Evolutionary conservation across 768 basidiomycete species (phyloP).

Genomic region (Auriscalpium orientale): DNA sequence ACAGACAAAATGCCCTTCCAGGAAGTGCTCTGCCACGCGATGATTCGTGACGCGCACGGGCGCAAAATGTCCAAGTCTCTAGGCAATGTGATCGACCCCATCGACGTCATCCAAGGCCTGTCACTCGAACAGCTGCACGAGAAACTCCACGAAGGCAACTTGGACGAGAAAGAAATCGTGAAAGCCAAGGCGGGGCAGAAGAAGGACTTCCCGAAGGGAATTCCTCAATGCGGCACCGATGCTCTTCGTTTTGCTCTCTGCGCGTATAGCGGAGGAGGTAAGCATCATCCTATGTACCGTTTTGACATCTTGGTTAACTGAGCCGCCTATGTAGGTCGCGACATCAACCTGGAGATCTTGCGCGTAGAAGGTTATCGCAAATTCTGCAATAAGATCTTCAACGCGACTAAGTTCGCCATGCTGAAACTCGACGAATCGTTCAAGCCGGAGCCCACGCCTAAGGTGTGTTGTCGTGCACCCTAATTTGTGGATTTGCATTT

Average conservation of each 20-base stretch:
- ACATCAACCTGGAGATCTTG: constrained; percentile 94
- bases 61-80: constrained; percentile 99
- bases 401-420: constrained; percentile 99
- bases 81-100: constrained; percentile 95
- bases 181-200: constrained; percentile 95
- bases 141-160: constrained; percentile 84
- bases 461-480: constrained; percentile 37
- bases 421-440: constrained; percentile 86
- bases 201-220: constrained; percentile 98
- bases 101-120: constrained; percentile 88
- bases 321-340: constrained; percentile 53
- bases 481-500: neutral
- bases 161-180: constrained; percentile 86
- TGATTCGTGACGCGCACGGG: constrained; percentile 98
- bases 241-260: constrained; percentile 92
- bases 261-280: constrained; percentile 88
- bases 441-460: constrained; percentile 58
- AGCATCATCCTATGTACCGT: constrained; percentile 8
- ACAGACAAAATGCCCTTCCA: constrained; percentile 90
- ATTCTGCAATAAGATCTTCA: constrained; percentile 99
- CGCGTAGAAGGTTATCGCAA: constrained; percentile 98
- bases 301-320: neutral
- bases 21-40: constrained; percentile 95
- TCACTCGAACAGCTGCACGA: constrained; percentile 72
- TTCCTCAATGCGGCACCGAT: constrained; percentile 97